A percentile compares a stretch with the other conserved stretches of the same genome.
These are phyloP conservation scores for Plasmopara viticola DNA, from an alignment of 352 stramenopile species.

Conservation along the genomic window DNA sequence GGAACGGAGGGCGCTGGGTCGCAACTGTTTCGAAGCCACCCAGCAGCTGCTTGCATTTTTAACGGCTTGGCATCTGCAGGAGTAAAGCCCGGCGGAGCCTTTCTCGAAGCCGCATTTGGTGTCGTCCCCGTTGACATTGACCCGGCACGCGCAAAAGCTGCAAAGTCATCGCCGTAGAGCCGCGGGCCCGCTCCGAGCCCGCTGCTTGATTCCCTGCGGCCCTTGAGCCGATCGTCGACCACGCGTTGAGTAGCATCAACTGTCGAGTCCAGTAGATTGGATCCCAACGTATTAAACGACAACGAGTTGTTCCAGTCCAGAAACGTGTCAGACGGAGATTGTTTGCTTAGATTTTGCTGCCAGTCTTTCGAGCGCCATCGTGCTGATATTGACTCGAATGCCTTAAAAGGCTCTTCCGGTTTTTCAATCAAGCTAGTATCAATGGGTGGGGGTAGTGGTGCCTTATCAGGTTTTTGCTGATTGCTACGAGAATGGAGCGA, in stretches of 20 bases:
- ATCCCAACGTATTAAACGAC: conserved; percentile 10
- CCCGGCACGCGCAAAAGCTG: conserved; percentile 9
- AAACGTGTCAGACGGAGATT: not conserved
- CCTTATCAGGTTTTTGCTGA: conserved; percentile 2
- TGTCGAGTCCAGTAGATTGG: conserved; percentile 1
- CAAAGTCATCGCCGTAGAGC: conserved; percentile 12
- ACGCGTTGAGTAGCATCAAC: conserved; percentile 4
- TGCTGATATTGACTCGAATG: conserved; percentile 22
- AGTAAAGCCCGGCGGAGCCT: conserved; percentile 53
- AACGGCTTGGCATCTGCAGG: conserved; percentile 47
- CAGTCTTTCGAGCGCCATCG: conserved; percentile 23
- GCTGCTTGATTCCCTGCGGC: not conserved
- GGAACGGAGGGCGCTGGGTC: not conserved
- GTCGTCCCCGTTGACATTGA: conserved; percentile 1
- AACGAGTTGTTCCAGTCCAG: conserved; percentile 2
- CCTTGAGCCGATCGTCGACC: conserved; percentile 2
- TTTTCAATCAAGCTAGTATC: conserved; percentile 1
- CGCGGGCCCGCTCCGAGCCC: not conserved
- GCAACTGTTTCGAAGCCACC: conserved; percentile 21
- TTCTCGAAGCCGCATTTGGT: conserved; percentile 9
- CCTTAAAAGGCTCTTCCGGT: conserved; percentile 18
- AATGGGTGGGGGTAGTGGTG: not conserved
- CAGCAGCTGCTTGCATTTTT: conserved; percentile 44
- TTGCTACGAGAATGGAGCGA: conserved; percentile 1
- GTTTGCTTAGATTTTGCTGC: conserved; percentile 9